phyloP scores from a whole-genome alignment of 2,329 filamentous ascomycete species.

The Colletotrichum cuscutae region DNA sequence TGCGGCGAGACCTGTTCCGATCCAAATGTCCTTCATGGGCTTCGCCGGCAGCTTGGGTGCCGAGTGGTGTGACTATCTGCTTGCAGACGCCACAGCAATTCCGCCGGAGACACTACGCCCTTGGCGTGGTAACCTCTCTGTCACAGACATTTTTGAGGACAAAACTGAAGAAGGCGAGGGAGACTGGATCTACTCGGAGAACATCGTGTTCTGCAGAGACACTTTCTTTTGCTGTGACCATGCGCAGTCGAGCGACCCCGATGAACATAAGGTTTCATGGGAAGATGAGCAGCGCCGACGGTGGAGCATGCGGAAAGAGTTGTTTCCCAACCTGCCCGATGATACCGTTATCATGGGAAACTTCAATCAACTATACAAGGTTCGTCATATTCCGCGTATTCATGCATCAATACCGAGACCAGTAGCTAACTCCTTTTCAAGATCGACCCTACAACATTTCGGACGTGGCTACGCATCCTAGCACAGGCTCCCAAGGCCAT shows the following conservation, averaged over 20 bases:
- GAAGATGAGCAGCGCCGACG: constrained; percentile 82
- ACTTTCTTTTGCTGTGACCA: constrained; percentile 99
- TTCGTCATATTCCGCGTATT: constrained; percentile 54
- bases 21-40: constrained; percentile 99
- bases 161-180: constrained; percentile 77
- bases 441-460: constrained; percentile 98
- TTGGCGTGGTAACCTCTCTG: constrained; percentile 76
- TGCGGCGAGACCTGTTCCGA: constrained; percentile 90
- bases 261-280: constrained; percentile 78
- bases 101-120: constrained; percentile 84
- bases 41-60: constrained; percentile 96
- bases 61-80: constrained; percentile 98
- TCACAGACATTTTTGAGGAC: constrained; percentile 75
- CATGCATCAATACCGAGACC: constrained; percentile 5
- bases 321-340: constrained; percentile 86
- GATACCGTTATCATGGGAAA: constrained; percentile 93
- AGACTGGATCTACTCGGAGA: constrained; percentile 96
- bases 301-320: constrained; percentile 92
- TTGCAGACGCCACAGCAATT: constrained; percentile 89
- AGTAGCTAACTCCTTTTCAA: constrained; percentile 46
- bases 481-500: constrained; percentile 86
- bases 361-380: constrained; percentile 99
- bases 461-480: constrained; percentile 93
- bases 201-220: constrained; percentile 92
- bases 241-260: constrained; percentile 83